Base-by-base conservation (phyloP, 805 yeast genomes). In the Saccharomycopsis sp. region DNA sequence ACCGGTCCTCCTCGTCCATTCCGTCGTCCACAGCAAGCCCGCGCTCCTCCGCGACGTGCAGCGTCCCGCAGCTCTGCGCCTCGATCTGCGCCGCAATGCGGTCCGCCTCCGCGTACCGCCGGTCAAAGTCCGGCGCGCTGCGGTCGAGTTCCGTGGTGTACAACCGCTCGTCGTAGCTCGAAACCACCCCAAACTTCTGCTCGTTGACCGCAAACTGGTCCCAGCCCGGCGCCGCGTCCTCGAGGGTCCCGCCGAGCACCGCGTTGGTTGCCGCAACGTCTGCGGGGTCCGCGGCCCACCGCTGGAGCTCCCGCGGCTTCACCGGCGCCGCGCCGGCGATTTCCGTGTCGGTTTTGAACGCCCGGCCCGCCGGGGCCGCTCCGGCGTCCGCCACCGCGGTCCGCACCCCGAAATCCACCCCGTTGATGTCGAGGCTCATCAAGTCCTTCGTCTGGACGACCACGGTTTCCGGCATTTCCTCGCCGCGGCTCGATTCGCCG, bases 151-250 rank as follows among this genome's bases (percentile, higher is more conserved):
- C 77, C 1, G 92, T 87, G 44, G 95, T 88, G 70, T 87, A 87
- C 62, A 82, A 73, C 65, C 79, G 80, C 70, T 88, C 95, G 65
- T 87, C 87, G 69, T 79, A 87, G 37, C 89, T 80, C 0, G 97
- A 85, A 63, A 81, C 85, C 53, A 94, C 85, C 44, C 97, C 97
- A 70, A 94, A 94, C 71, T 88, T 86, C 58, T 83, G 79, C 69
- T 89, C 87, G 71, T 94, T 94, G n/a, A 83, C 92, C 56, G 88
- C 87, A 72, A 94, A 94, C 74, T 94, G 99, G 72, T 94, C 97
- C 98, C 98, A 94, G 21, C 62, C 8, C 52, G 24, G 34, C 50
- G 66, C 51, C 24, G 61, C 55, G 21, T 57, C 77, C 54, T 76
- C 79, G 24, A 77, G 64, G 9, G 70, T 65, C 56, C 65, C 67